Conservation (phyloP, 2,329 filamentous ascomycete genomes). For the Paecilomyces dactylethromorphus region DNA sequence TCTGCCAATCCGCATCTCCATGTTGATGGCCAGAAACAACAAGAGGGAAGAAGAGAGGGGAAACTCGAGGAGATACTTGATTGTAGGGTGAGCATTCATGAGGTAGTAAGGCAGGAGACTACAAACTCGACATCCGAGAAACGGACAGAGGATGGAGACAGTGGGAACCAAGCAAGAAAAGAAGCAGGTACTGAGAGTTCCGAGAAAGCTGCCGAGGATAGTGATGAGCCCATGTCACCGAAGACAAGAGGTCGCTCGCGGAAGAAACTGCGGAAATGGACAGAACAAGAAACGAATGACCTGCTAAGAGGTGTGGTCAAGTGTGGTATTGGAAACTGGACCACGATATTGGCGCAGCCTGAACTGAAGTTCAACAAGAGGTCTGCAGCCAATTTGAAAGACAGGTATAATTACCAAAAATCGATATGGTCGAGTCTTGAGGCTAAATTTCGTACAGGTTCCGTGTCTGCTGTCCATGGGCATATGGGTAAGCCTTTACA, state of each 20-base stretch:
- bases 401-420: constrained; percentile 37
- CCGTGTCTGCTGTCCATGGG: constrained; percentile 49
- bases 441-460: constrained; percentile 30
- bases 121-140: constrained; percentile 5
- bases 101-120: constrained; percentile 10
- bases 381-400: constrained; percentile 58
- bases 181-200: constrained; percentile 3
- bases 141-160: neutral
- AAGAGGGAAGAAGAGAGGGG: constrained; percentile 24
- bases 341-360: constrained; percentile 51
- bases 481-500: constrained; percentile 26
- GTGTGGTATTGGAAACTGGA: constrained; percentile 61
- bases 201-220: constrained; percentile 6
- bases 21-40: constrained; percentile 15
- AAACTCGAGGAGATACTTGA: constrained; percentile 30
- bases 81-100: constrained; percentile 16
- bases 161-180: constrained; percentile 1
- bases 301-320: constrained; percentile 53
- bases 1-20: constrained; percentile 9
- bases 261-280: constrained; percentile 50
- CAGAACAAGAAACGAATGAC: constrained; percentile 54
- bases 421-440: constrained; percentile 16
- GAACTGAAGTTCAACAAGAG: constrained; percentile 53
- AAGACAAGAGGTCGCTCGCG: constrained; percentile 34
- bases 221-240: constrained; percentile 20